A percentile compares a stretch with the other conserved stretches of the same genome.
These are phyloP conservation scores for Ramalina peruviana DNA, from an alignment of 495 filamentous ascomycete species.

Conservation along the genomic window DNA sequence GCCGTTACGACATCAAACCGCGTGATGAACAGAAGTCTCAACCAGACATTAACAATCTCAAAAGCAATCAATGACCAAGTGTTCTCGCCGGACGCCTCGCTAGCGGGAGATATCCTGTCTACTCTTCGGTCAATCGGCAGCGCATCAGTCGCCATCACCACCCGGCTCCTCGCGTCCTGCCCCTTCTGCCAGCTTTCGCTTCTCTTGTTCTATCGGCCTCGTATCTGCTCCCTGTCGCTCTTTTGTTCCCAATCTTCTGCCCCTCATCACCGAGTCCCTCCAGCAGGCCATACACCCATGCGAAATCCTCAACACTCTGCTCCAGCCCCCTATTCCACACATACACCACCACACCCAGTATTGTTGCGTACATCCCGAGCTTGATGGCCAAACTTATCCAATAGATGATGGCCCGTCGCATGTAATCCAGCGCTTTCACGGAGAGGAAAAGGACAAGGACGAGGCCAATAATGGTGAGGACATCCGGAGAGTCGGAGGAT, in stretches of 20 bases:
- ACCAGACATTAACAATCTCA: no score
- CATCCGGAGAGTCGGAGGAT: constrained; percentile 41
- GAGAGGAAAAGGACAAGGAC: constrained; percentile 43
- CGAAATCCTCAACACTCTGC: constrained; percentile 42
- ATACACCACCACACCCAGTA: constrained; percentile 36
- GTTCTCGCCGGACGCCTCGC: neutral
- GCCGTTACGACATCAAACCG: no score
- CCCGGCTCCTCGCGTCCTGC: constrained; percentile 17
- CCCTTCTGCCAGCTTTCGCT: constrained; percentile 13
- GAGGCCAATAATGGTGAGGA: constrained; percentile 44
- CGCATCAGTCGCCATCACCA: constrained; percentile 14
- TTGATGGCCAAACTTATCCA: constrained; percentile 50
- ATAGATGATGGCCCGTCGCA: constrained; percentile 54
- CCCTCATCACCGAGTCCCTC: constrained; percentile 46
- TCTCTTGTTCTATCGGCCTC: constrained; percentile 11
- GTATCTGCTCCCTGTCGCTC: constrained; percentile 12
- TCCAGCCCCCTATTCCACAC: constrained; percentile 53
- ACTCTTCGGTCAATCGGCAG: neutral
- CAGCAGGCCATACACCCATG: constrained; percentile 37
- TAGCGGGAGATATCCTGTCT: neutral
- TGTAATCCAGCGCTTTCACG: constrained; percentile 51
- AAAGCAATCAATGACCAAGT: neutral
- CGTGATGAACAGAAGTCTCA: no score
- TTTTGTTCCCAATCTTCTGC: constrained; percentile 20
- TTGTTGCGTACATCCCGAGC: constrained; percentile 42